A percentile compares a stretch with the other conserved stretches of the same genome.
phyloP scores from a whole-genome alignment of 2,329 filamentous ascomycete species.

The Macroventuria anomochaeta region DNA sequence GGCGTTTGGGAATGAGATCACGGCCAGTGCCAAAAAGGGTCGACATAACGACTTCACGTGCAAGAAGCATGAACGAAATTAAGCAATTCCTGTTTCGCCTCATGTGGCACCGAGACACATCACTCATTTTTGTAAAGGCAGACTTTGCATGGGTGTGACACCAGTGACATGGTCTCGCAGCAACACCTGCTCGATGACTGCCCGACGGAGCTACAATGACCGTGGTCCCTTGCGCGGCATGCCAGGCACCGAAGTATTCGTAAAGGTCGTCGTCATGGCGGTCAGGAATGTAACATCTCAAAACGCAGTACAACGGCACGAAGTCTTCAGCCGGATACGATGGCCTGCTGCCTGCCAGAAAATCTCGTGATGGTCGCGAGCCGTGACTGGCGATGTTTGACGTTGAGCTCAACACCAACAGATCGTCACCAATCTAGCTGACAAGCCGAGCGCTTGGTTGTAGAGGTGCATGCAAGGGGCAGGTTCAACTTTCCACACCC shows the following conservation, averaged over 20 bases:
- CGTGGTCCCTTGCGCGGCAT: slow-evolving; percentile 9
- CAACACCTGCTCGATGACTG: slow-evolving; percentile 1
- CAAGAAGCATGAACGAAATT: slow-evolving; percentile 9
- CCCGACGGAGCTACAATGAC: not conserved
- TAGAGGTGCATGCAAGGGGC: slow-evolving; percentile 20
- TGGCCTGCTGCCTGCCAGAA: slow-evolving; percentile 1
- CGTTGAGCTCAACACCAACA: slow-evolving; percentile 19
- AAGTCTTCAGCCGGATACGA: slow-evolving; percentile 1
- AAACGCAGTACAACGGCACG: slow-evolving; percentile 13
- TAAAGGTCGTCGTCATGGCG: slow-evolving; percentile 6
- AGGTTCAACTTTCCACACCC: slow-evolving; percentile 16
- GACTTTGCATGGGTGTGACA: slow-evolving; percentile 5
- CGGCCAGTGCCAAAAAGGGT: slow-evolving; percentile 12
- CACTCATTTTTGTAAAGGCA: not conserved
- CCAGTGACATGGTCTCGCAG: slow-evolving; percentile 5
- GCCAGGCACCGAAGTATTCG: slow-evolving; percentile 10
- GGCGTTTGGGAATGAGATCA: slow-evolving; percentile 18
- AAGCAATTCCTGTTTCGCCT: slow-evolving; percentile 5
- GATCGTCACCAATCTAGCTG: slow-evolving; percentile 1
- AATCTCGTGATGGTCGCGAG: slow-evolving; percentile 2
- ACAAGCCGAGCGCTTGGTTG: slow-evolving; percentile 16
- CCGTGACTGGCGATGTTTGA: slow-evolving; percentile 17
- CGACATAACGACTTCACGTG: slow-evolving; percentile 14
- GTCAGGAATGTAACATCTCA: slow-evolving; percentile 11
- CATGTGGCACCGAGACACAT: slow-evolving; percentile 15